Percentiles rank a stretch among this genome's conserved stretches.
These are phyloP conservation scores for Fusarium staphyleae DNA, from an alignment of 2,329 filamentous ascomycete species.

Conservation along the genomic window DNA sequence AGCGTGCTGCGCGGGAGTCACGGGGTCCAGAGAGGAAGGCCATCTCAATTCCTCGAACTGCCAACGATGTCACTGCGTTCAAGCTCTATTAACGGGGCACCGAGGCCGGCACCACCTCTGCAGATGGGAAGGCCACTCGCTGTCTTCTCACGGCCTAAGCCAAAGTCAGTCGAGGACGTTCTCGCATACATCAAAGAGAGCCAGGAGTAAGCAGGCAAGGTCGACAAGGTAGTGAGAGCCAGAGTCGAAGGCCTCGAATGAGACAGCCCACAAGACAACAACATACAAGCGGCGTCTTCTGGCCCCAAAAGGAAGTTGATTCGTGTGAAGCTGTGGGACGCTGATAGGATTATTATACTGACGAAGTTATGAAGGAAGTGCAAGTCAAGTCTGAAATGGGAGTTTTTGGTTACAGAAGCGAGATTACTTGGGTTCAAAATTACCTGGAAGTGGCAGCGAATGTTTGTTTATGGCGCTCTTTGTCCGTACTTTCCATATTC, in stretches of 20 bases:
- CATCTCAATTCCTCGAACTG: neutral
- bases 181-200: neutral
- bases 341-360: too few species aligned
- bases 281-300: too few species aligned
- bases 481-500: too few species aligned
- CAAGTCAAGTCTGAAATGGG: too few species aligned
- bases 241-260: neutral
- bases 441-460: too few species aligned
- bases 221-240: neutral
- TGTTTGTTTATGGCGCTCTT: too few species aligned
- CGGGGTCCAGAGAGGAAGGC: neutral
- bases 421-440: too few species aligned
- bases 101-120: neutral
- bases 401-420: too few species aligned
- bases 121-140: neutral
- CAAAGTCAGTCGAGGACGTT: neutral
- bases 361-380: too few species aligned
- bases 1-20: neutral
- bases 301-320: too few species aligned
- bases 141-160: neutral
- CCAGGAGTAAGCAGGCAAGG: neutral
- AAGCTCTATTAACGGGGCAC: neutral
- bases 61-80: neutral
- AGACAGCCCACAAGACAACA: neutral
- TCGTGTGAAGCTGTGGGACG: too few species aligned